phyloP scores from a whole-genome alignment of 2,329 filamentous ascomycete genomes.

The Calonectria pseudoreteaudii region DNA sequence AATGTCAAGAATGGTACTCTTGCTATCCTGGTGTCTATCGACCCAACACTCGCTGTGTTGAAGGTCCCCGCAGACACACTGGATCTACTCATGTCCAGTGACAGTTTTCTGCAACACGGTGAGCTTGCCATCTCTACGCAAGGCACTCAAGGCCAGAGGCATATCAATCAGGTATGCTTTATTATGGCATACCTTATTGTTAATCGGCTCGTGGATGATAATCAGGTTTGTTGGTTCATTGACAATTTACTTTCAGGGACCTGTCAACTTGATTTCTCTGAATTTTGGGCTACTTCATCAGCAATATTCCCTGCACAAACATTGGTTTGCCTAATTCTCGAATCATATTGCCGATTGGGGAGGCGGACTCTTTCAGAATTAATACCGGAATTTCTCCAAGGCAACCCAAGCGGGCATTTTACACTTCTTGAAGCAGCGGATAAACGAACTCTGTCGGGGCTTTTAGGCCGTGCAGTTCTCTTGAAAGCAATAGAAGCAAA shows the following conservation, averaged over 20 bases:
- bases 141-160: not conserved
- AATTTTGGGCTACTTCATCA: not conserved
- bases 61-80: not conserved
- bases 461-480: not conserved
- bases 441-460: not conserved
- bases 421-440: not conserved
- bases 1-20: not conserved
- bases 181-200: not conserved
- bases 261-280: not conserved
- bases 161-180: not conserved
- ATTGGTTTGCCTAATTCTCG: not conserved
- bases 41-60: not conserved
- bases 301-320: not conserved
- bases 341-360: not conserved
- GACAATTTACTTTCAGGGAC: not conserved
- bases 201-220: not conserved
- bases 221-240: not conserved
- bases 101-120: not conserved
- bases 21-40: not conserved
- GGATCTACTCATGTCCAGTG: not conserved
- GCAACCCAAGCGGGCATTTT: not conserved
- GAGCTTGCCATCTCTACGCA: not conserved
- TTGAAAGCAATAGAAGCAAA: not conserved
- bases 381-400: not conserved
- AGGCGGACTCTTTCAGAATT: no score